phyloP scores from a whole-genome alignment of 306 rosid species.

The Cyclanthera cordifolia region DNA sequence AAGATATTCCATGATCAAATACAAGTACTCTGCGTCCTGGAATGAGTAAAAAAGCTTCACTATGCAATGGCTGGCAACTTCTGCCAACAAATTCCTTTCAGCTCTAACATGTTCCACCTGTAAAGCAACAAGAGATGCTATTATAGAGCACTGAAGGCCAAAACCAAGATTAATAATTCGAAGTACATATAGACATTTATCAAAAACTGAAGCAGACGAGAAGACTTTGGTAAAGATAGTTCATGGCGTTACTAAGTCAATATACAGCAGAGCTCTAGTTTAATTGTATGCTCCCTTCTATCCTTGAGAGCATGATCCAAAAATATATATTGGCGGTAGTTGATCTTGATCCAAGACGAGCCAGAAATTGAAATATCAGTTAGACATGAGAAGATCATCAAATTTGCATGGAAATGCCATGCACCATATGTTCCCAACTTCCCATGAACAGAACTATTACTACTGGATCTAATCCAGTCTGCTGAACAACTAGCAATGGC shows the following conservation, averaged over 20 bases:
- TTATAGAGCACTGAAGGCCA: neutral
- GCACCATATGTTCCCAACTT: neutral
- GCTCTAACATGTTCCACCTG: constrained; percentile 99
- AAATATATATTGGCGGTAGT: neutral
- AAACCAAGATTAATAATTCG: neutral
- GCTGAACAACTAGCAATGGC: neutral
- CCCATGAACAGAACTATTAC: neutral
- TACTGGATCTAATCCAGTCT: neutral
- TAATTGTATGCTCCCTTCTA: neutral
- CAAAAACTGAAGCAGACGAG: neutral
- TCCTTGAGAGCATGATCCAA: neutral
- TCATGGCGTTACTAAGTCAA: neutral
- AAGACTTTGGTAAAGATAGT: neutral
- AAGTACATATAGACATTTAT: neutral
- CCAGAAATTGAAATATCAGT: neutral
- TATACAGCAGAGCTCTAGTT: neutral
- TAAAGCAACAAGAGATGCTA: constrained; percentile 1
- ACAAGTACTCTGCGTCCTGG: constrained; percentile 84
- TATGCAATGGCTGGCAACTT: constrained; percentile 96
- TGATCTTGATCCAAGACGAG: neutral
- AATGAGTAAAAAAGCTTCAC: constrained; percentile 97
- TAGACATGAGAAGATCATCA: neutral
- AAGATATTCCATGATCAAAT: constrained; percentile 93
- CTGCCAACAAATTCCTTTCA: constrained; percentile 95
- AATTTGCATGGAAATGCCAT: neutral